Conservation (phyloP, 2,329 filamentous ascomycete species). For the Verticillium zaregamsianum region DNA sequence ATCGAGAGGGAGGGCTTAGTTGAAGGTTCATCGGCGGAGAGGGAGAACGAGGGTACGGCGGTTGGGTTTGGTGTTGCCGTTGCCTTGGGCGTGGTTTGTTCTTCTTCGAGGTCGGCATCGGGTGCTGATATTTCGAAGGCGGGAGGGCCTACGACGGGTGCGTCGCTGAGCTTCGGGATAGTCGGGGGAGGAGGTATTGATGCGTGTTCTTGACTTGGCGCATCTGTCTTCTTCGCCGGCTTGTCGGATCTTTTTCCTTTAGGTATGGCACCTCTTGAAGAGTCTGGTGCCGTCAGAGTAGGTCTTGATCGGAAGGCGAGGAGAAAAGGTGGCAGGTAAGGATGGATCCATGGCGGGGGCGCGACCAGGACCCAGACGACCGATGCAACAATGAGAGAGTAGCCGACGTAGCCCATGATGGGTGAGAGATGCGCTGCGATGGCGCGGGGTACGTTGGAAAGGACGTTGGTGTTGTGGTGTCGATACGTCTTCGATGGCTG, state of each 20-base stretch:
- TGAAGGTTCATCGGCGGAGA: constrained; percentile 26
- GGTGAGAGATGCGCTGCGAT: background rate
- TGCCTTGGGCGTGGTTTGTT: constrained; percentile 51
- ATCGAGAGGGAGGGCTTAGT: background rate
- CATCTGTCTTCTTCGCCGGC: background rate
- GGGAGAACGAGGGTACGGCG: constrained; percentile 41
- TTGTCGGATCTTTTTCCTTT: background rate
- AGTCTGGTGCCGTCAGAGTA: background rate
- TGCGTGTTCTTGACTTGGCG: constrained; percentile 18
- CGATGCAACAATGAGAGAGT: constrained; percentile 60
- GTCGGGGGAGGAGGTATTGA: constrained; percentile 32
- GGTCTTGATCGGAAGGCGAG: constrained; percentile 7
- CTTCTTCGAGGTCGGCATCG: constrained; percentile 23
- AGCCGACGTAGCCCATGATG: constrained; percentile 52
- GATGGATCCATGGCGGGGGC: constrained; percentile 45
- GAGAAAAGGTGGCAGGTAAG: constrained; percentile 37
- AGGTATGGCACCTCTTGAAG: background rate
- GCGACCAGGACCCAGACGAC: constrained; percentile 53
- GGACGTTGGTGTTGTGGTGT: background rate
- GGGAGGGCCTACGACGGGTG: background rate
- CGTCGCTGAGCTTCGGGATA: constrained; percentile 11
- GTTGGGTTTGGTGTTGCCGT: constrained; percentile 18
- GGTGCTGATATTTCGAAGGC: constrained; percentile 3
- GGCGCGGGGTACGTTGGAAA: background rate
- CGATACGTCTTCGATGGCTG: too few relatives aligned